Percentiles rank a stretch among this genome's conserved stretches.
phyloP scores from a whole-genome alignment of 2,329 filamentous ascomycete species.

The Triangularia verruculosa region DNA sequence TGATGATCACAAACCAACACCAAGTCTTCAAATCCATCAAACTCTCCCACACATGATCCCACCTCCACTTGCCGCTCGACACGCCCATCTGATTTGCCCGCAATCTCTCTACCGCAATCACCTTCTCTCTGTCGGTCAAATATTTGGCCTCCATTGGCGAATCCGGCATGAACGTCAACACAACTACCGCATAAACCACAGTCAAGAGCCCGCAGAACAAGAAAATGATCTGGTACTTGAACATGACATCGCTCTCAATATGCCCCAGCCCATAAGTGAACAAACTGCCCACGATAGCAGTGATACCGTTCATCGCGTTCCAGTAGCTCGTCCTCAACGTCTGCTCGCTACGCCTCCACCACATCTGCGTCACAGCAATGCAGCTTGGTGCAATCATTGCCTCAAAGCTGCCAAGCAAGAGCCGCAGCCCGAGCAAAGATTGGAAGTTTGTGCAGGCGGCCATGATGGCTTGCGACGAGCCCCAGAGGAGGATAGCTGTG shows the following conservation, averaged over 20 bases:
- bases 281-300: conserved; percentile 53
- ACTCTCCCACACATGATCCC: conserved; percentile 41
- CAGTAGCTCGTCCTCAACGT: conserved; percentile 49
- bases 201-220: conserved; percentile 50
- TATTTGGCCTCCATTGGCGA: conserved; percentile 60
- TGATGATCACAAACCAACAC: conserved; percentile 43
- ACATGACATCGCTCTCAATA: conserved; percentile 41
- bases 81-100: conserved; percentile 49
- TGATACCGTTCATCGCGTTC: conserved; percentile 56
- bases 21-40: conserved; percentile 42
- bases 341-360: conserved; percentile 52
- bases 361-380: conserved; percentile 53
- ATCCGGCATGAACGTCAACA: conserved; percentile 61
- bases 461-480: conserved; percentile 48
- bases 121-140: conserved; percentile 52
- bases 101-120: conserved; percentile 56
- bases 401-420: conserved; percentile 47
- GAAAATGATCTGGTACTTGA: conserved; percentile 45
- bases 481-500: conserved; percentile 53
- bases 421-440: conserved; percentile 43
- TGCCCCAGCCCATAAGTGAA: conserved; percentile 52
- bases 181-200: conserved; percentile 47
- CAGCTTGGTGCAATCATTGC: conserved; percentile 50
- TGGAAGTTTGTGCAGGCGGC: conserved; percentile 47
- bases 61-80: conserved; percentile 38